Evolutionary conservation across 1,284 basidiomycete genomes (phyloP).

Genomic region (Pseudozyma thailandica): DNA sequence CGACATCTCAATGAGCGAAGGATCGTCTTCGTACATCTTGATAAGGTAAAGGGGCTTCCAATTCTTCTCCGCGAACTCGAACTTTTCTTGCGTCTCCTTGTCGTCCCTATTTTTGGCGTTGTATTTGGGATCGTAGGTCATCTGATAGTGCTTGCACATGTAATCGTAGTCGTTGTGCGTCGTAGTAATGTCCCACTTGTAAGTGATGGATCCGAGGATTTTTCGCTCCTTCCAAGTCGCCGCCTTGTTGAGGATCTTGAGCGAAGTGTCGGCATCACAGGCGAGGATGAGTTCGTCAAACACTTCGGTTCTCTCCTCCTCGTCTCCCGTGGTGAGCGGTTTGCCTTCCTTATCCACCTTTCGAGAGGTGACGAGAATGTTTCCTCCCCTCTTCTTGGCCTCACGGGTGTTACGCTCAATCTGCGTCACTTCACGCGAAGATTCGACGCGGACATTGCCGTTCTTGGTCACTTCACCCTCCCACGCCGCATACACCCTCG

Average conservation of each 20-base stretch:
- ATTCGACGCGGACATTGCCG: conserved; percentile 71
- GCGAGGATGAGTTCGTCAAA: conserved; percentile 76
- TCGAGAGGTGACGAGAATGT: conserved; percentile 51
- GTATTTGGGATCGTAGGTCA: conserved; percentile 67
- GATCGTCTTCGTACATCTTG: conserved; percentile 73
- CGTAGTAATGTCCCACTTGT: conserved; percentile 73
- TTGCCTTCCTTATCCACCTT: conserved; percentile 48
- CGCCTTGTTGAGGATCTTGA: conserved; percentile 73
- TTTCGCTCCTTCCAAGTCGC: conserved; percentile 74
- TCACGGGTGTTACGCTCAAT: conserved; percentile 64
- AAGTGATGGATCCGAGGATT: conserved; percentile 75
- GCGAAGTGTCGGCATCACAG: conserved; percentile 74
- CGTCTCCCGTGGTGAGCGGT: conserved; percentile 34
- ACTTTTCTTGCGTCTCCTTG: conserved; percentile 69
- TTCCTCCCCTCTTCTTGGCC: conserved; percentile 48
- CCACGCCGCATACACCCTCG: conserved; percentile 72
- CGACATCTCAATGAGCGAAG: conserved; percentile 75
- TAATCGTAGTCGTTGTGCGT: conserved; percentile 74
- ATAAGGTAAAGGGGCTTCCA: conserved; percentile 72
- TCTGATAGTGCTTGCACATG: conserved; percentile 71
- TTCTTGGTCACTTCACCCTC: conserved; percentile 69
- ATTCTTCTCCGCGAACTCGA: conserved; percentile 70
- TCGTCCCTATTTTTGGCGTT: conserved; percentile 67
- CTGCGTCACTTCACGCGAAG: conserved; percentile 70
- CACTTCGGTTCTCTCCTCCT: conserved; percentile 68